Base-by-base conservation (phyloP, 2,329 filamentous ascomycete species). In the Aspergillus melleus region DNA sequence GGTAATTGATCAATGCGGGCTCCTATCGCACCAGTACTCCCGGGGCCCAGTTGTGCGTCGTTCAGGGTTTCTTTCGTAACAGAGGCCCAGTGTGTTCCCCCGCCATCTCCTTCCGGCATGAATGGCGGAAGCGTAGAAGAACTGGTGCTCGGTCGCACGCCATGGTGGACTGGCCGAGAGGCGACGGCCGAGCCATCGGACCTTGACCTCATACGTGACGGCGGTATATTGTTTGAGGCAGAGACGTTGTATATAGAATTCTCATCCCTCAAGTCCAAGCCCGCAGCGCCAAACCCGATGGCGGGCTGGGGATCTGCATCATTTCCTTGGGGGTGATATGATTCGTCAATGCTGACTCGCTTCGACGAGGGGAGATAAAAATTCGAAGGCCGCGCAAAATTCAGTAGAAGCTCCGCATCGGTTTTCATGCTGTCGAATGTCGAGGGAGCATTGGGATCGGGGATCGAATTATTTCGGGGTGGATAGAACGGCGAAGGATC, bases 331-430 rank as follows among this genome's bases (percentile, higher is more conserved):
- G 66, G 61, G 32, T 65, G 55, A 59, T 65, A 67, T 26, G 73
- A 68, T 58, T 74, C 70, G 63, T 75, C 73, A 32, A 72, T 70
- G 63, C 68, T 72, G 30, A 71, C 66, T 59, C 70, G 64, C 54
- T 74, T 72, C n/a, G 66, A 61, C 39, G 68, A 56, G 53, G 64
- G 57, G 30, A 63, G 58, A 39, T 68, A 66, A 46, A 73, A 73
- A 62, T 76, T 74, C 36, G 70, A 70, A 1, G 77, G 76, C 39
- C 77, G 71, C 26, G 77, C 76, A 59, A 81, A 71, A 58, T 79
- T 79, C 24, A 83, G 70, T 49, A 83, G 65, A 57, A 83, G 71
- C 58, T 81, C 79, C 12, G 80, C 80, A 66, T 83, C 80, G 29
- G 76, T 78, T 56, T 76, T 78, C 71, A 79, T 79, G 64, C 74